Evolutionary conservation across 371 early-diverging fungal genomes (phyloP), one percentile per base, ranked within the genome.

Genomic region (Umbelopsis sp.): DNA sequence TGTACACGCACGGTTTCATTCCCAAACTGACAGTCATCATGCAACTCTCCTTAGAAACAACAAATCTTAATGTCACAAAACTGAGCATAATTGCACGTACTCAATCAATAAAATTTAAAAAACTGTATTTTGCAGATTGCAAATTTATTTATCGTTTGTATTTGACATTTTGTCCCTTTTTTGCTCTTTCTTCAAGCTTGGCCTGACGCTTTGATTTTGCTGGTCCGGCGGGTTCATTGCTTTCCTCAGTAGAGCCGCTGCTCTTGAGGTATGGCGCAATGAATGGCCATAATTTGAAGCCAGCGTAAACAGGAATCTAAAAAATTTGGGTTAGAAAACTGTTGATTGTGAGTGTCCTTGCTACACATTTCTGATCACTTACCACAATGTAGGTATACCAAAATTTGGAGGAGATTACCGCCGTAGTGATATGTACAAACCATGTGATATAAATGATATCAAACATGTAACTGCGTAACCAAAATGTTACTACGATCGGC

Each of bases 401-500:
- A 65, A 90, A 86, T 76, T 89, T 88, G 65, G 74, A 76, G 20
- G 89, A 88, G 25, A 84, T 75, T 44, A 90, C 78, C 63, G 93
- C 83, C 41, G 91, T 89, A 20, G 87, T 81, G 48, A 92, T 72
- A 70, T 92, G 93, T 24, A 89, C 89, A 68, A 89, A 84, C 94
- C 94, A 94, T 24, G 93, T 91, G 38, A 94, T 82, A 70, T 94
- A 93, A 65, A 94, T 89, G 62, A 92, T 88, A 69, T 94, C 94
- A 76, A 94, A 93, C 82, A 92, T 90, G 71, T 93, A 93, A 8
- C 90, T 90, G 69, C 20, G 48, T 48, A 48, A 48, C 48, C 18
- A 44, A 67, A 4, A 37, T 14, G 41, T 63, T 44, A 32, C 29
- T 45, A 32, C 5, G 44, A 57, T 51, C 29, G 29, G 7, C 29